Evolutionary conservation across 2,329 filamentous ascomycete species (phyloP).

Genomic region (Xylariales sp.): DNA sequence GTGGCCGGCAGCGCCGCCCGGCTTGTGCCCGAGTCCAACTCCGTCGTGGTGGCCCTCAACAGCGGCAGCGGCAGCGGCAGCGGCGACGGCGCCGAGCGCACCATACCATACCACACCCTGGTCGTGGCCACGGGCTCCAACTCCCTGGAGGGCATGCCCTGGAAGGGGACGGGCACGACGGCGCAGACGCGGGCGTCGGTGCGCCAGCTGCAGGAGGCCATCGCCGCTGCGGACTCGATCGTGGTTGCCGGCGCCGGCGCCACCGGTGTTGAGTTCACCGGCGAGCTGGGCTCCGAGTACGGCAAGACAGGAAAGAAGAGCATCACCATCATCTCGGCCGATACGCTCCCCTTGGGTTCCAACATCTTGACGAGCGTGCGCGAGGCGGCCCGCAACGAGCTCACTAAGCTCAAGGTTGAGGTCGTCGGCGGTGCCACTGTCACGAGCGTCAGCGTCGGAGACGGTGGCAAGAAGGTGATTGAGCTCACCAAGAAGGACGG

Average conservation of each 20-base stretch:
- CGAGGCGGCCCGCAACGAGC: constrained; percentile 30
- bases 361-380: constrained; percentile 30
- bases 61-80: too few relatives aligned
- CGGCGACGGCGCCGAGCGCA: constrained; percentile 26
- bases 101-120: constrained; percentile 45
- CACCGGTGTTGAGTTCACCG: constrained; percentile 47
- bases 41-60: constrained; percentile 34
- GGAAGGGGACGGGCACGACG: constrained; percentile 40
- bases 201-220: constrained; percentile 27
- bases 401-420: constrained; percentile 39
- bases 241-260: constrained; percentile 47
- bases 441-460: constrained; percentile 9
- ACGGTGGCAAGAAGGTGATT: constrained; percentile 17
- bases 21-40: constrained; percentile 36
- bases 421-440: constrained; percentile 35
- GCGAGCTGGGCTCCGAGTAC: constrained; percentile 46
- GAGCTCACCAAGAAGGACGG: constrained; percentile 29
- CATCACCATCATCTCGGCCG: constrained; percentile 37
- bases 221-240: constrained; percentile 40
- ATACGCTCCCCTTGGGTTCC: constrained; percentile 32
- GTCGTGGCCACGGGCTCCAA: constrained; percentile 51
- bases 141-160: constrained; percentile 40
- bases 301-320: constrained; percentile 37
- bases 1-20: constrained; percentile 42
- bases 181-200: constrained; percentile 36